These are phyloP conservation scores for Globisporangium echinulatum DNA, from an alignment of 352 stramenopile species.

Conservation along the genomic window DNA sequence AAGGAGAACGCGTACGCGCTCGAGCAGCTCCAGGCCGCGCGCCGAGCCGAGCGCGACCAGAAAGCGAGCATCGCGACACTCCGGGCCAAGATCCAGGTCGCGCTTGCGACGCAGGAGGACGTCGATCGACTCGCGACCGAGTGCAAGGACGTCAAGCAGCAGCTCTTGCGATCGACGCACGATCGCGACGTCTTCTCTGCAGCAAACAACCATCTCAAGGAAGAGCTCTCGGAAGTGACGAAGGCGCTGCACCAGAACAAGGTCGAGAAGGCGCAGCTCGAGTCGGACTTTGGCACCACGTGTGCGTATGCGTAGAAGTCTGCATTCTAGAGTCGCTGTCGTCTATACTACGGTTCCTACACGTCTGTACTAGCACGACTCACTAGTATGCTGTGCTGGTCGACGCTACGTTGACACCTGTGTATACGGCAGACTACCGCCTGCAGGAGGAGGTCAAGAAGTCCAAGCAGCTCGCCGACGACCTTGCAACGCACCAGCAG, in stretches of 20 bases:
- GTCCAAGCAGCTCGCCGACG: slow-evolving; percentile 30
- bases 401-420: background rate
- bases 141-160: slow-evolving; percentile 59
- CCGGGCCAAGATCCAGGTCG: slow-evolving; percentile 62
- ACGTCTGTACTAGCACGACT: background rate
- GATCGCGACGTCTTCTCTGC: slow-evolving; percentile 74
- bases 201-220: slow-evolving; percentile 70
- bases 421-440: slow-evolving; percentile 28
- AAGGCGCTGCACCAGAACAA: slow-evolving; percentile 56
- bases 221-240: slow-evolving; percentile 59
- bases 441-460: slow-evolving; percentile 72
- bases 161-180: slow-evolving; percentile 62
- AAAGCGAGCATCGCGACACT: slow-evolving; percentile 56
- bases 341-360: background rate
- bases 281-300: slow-evolving; percentile 62
- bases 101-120: slow-evolving; percentile 58
- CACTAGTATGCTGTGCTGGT: no score
- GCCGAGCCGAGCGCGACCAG: slow-evolving; percentile 70
- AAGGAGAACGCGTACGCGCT: slow-evolving; percentile 77
- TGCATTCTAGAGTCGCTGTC: background rate
- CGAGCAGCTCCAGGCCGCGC: slow-evolving; percentile 63
- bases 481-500: slow-evolving; percentile 29
- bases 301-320: slow-evolving; percentile 22
- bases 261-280: slow-evolving; percentile 65
- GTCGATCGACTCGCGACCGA: slow-evolving; percentile 48